phyloP scores from a whole-genome alignment of 176 grass and related monocot species.

The Rhynchospora tenuis region DNA sequence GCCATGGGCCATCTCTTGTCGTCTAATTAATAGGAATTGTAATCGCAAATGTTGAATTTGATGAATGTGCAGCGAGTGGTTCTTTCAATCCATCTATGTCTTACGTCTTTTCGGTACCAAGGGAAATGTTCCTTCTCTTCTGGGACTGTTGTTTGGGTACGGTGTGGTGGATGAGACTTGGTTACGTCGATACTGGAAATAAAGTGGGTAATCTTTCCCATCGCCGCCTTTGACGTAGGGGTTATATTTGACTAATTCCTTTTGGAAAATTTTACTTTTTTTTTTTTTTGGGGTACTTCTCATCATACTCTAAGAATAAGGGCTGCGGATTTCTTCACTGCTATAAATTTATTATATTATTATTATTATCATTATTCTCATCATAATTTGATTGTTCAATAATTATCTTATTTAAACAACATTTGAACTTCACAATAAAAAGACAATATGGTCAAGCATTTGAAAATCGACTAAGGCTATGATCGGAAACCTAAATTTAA shows the following conservation, averaged over 20 bases:
- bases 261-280: not conserved
- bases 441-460: too few relatives aligned
- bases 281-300: not conserved
- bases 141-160: not conserved
- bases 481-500: too few relatives aligned
- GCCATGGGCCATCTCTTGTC: not conserved
- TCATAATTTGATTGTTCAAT: too few relatives aligned
- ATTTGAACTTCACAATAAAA: too few relatives aligned
- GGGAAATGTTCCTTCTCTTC: slow-evolving; percentile 16
- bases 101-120: not conserved
- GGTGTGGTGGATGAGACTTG: not conserved
- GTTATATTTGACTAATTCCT: not conserved
- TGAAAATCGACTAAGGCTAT: too few relatives aligned
- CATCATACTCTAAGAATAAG: too few relatives aligned
- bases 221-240: not conserved
- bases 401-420: too few relatives aligned
- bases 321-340: too few relatives aligned
- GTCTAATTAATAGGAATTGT: not conserved
- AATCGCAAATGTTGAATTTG: not conserved
- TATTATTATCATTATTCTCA: too few relatives aligned
- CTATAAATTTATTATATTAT: too few relatives aligned
- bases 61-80: not conserved
- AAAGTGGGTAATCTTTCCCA: not conserved
- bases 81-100: not conserved
- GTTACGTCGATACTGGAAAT: not conserved